Conservation (phyloP, 169 alveolate species). For the Plasmodium chabaudi region DNA sequence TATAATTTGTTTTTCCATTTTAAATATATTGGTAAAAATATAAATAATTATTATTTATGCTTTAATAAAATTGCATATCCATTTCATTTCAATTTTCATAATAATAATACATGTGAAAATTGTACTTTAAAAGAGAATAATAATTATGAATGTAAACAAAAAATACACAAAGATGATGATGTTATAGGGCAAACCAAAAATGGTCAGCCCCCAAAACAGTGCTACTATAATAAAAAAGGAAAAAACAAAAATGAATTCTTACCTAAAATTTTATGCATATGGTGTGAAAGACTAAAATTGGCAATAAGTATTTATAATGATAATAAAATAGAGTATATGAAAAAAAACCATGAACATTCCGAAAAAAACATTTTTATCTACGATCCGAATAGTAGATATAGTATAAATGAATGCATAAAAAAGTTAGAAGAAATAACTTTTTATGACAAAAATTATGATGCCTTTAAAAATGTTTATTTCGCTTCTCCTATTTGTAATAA, state of each 20-base stretch:
- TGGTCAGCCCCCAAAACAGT: not conserved
- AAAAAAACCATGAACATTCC: slow-evolving; percentile 5
- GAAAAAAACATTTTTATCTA: not conserved
- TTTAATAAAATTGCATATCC: slow-evolving; percentile 43
- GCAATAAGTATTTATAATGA: slow-evolving; percentile 40
- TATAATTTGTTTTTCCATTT: slow-evolving; percentile 64
- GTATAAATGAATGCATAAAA: slow-evolving; percentile 46
- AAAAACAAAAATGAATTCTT: slow-evolving; percentile 16
- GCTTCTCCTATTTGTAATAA: not conserved
- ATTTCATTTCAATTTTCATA: slow-evolving; percentile 41
- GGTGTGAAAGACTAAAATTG: slow-evolving; percentile 52
- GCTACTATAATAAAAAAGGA: slow-evolving; percentile 8
- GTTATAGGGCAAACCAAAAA: slow-evolving; percentile 1
- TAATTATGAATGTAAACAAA: not conserved
- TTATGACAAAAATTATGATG: slow-evolving; percentile 2
- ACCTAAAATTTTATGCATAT: slow-evolving; percentile 36
- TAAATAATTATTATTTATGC: slow-evolving; percentile 44
- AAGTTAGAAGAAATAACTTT: slow-evolving; percentile 18
- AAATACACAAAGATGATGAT: not conserved
- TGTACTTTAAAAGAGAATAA: slow-evolving; percentile 22
- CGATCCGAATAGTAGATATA: slow-evolving; percentile 52
- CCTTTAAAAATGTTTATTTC: slow-evolving; percentile 17
- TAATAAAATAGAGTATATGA: slow-evolving; percentile 25
- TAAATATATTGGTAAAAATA: slow-evolving; percentile 51
- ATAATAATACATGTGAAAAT: slow-evolving; percentile 31